phyloP scores from a whole-genome alignment of 176 grass and related monocot genomes.

The Pharus latifolius region DNA sequence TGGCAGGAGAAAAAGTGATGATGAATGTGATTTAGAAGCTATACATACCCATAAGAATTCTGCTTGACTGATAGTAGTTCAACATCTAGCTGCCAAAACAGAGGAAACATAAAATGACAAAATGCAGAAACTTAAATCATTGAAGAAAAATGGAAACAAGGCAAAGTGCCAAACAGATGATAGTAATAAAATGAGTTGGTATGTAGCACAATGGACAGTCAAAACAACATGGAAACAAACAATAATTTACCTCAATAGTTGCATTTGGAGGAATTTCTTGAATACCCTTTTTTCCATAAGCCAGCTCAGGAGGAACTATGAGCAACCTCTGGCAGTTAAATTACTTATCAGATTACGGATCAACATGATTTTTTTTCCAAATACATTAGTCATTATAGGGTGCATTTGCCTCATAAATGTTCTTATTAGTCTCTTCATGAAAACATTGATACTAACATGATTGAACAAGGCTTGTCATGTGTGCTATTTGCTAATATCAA shows the following conservation, averaged over 20 bases:
- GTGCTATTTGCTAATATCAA: background rate
- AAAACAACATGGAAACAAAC: background rate
- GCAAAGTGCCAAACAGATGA: background rate
- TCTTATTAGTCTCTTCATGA: background rate
- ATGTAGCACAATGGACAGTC: background rate
- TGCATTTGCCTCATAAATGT: background rate
- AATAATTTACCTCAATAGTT: conserved; percentile 69
- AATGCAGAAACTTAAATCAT: background rate
- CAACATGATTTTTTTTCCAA: background rate
- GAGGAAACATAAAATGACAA: background rate
- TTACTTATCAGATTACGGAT: conserved; percentile 6
- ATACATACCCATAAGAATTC: conserved; percentile 56
- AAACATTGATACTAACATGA: background rate
- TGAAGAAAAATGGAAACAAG: background rate
- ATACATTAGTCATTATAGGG: background rate
- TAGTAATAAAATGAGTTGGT: background rate
- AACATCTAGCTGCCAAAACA: conserved; percentile 62
- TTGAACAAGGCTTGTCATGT: background rate
- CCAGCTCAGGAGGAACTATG: conserved; percentile 81
- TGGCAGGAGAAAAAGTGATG: background rate
- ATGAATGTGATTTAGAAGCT: background rate
- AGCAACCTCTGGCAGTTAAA: conserved; percentile 65
- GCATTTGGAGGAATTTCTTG: conserved; percentile 97
- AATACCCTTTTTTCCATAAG: conserved; percentile 88
- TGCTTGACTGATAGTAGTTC: conserved; percentile 80